Percentiles rank a stretch among this genome's conserved stretches.
phyloP scores from a whole-genome alignment of 2,329 filamentous ascomycete genomes.

The Fusarium sterilihyphosum region DNA sequence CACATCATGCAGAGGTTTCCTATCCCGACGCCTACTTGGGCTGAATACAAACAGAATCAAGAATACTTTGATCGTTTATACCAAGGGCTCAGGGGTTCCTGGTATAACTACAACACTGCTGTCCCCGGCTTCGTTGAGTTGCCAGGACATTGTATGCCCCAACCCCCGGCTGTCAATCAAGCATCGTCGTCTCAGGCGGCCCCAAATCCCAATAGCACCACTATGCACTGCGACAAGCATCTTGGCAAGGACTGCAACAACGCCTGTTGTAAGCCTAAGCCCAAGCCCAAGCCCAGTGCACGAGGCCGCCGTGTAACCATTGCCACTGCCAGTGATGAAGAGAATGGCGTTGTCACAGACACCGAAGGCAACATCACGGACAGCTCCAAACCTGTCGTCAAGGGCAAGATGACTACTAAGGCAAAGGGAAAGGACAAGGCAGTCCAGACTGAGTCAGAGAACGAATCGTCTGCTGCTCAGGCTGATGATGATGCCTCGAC shows the following conservation, averaged over 20 bases:
- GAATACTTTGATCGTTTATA: not conserved
- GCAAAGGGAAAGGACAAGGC: conserved; percentile 8
- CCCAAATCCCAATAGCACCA: not conserved
- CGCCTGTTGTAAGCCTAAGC: not conserved
- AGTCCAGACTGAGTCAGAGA: not conserved
- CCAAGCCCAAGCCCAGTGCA: not conserved
- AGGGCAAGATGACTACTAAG: conserved; percentile 18
- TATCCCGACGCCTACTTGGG: conserved; percentile 16
- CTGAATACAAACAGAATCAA: not conserved
- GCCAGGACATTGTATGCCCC: not conserved
- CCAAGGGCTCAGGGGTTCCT: not conserved
- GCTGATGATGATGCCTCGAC: conserved; percentile 2
- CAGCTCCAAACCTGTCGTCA: not conserved
- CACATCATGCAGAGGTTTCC: conserved; percentile 6
- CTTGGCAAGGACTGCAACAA: not conserved
- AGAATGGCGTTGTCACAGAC: not conserved
- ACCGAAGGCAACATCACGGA: not conserved
- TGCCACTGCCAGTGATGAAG: conserved; percentile 2
- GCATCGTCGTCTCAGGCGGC: not conserved
- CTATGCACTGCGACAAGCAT: not conserved
- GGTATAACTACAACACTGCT: not conserved
- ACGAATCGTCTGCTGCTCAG: conserved; percentile 3
- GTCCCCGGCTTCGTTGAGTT: not conserved
- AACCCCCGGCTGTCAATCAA: not conserved
- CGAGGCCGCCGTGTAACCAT: not conserved